These are phyloP conservation scores for Vitis labrusca DNA, from an alignment of 164 flowering plant genomes.

Conservation along the genomic window DNA sequence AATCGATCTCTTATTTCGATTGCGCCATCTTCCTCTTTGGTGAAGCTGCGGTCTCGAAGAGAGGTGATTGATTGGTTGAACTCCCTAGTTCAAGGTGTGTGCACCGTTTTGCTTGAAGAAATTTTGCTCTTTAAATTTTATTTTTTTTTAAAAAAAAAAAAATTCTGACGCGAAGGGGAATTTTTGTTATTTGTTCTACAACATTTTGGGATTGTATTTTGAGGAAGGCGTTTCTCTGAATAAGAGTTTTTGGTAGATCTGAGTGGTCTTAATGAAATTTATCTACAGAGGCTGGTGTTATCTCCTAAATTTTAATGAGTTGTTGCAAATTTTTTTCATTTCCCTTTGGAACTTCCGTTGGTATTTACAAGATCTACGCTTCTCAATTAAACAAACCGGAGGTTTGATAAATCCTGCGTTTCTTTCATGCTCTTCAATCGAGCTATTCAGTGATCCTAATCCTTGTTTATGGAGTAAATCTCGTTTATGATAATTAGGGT, in stretches of 20 bases:
- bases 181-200: neutral
- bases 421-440: no score
- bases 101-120: neutral
- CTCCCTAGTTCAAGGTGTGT: conserved; percentile 55
- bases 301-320: neutral
- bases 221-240: neutral
- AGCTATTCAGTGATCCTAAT: no score
- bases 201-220: no score
- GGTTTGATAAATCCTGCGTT: no score
- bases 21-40: neutral
- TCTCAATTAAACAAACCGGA: no score
- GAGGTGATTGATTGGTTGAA: conserved; percentile 78
- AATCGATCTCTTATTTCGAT: conserved; percentile 9
- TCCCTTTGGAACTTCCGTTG: no score
- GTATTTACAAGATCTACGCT: no score
- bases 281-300: neutral
- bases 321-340: neutral
- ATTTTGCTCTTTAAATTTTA: neutral
- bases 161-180: neutral
- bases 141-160: neutral
- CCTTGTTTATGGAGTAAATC: no score
- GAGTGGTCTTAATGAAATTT: neutral
- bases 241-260: neutral
- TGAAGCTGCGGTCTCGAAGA: conserved; percentile 50
- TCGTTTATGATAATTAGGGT: no score